Percentiles rank a stretch among this genome's conserved stretches.
Conservation (phyloP, 441 rosid genomes). For the Euphorbia celastroides region DNA sequence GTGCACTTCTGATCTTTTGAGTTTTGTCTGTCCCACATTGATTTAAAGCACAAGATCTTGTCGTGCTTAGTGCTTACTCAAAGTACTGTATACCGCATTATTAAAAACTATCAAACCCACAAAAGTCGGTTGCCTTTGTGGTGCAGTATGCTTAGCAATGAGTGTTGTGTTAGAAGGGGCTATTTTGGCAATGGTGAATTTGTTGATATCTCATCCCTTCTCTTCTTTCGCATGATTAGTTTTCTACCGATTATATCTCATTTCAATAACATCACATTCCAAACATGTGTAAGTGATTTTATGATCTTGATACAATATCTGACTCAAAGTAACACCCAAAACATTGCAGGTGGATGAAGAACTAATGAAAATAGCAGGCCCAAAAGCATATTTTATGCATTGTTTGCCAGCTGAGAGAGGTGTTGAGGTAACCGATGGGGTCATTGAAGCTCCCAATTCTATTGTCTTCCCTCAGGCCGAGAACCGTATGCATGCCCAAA, state of each 20-base stretch:
- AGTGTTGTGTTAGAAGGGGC: no score
- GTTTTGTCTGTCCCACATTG: neutral
- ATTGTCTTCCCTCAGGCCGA: conserved; percentile 99
- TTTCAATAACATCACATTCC: neutral
- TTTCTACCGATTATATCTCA: neutral
- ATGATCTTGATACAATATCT: no score
- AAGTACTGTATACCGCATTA: neutral
- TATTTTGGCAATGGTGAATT: neutral
- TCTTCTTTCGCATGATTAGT: neutral
- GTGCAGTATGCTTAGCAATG: neutral
- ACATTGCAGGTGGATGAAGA: conserved; percentile 71
- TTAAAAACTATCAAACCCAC: neutral
- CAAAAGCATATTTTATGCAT: conserved; percentile 91
- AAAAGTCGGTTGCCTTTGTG: neutral
- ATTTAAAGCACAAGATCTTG: neutral
- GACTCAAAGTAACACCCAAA: conserved; percentile 2
- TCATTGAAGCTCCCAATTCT: conserved; percentile 86
- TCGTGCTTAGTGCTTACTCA: neutral
- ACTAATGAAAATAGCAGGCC: conserved; percentile 83
- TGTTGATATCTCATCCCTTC: neutral
- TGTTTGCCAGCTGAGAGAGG: conserved; percentile 99
- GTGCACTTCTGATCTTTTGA: no score
- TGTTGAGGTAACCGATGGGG: conserved; percentile 81
- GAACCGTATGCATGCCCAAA: conserved; percentile 96
- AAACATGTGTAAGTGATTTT: neutral